Base-by-base conservation (phyloP, 768 basidiomycete genomes). In the Pleurotus djamor region DNA sequence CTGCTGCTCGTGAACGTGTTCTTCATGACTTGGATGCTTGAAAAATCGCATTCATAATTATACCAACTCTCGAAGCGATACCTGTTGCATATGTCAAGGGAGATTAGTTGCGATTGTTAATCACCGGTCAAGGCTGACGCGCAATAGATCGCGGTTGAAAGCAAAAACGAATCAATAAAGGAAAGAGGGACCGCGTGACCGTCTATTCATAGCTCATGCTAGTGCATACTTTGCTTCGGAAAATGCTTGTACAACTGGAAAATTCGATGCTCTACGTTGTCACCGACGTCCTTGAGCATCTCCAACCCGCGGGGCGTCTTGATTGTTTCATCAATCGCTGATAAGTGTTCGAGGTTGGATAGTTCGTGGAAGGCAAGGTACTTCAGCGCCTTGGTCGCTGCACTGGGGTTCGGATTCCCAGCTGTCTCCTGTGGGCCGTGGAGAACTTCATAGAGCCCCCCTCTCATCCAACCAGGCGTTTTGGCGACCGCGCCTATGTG, bases 321-420 rank as follows among this genome's bases (percentile, higher is more conserved):
- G 0, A 66, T 35, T 0, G 70, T 63, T 0, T 65, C 60, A n/a
- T 63, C 72, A 5, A 64, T 59, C 4, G 62, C 59, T 0, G 64
- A 51, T 43, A 54, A 2, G 49, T 67, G 72, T 6, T 65, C 62
- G 32, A 59, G 60, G 16, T 34, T 51, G 10, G 28, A 28, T 21
- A 66, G 68, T 8, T 72, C 71, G 64, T 77, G 71, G 12, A 76
- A 35, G 3, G 71, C 70, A 21, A 76, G 63, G 50, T 74, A 75
- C 49, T 32, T 50, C 21, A 52, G 73, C 70, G 10, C 7, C 10
- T 47, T 47, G 14, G 45, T 14, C 1, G 51, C 59, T 48, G 55
- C 47, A 28, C 63, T 61, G 9, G 60, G 33, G 52, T 50, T 59
- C 36, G 55, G 43, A 16, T 60, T 59, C 10, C 62, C 62, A 8